These are phyloP conservation scores for Talaromyces sp. DNA, from an alignment of 2,329 filamentous ascomycete species.

Conservation along the genomic window DNA sequence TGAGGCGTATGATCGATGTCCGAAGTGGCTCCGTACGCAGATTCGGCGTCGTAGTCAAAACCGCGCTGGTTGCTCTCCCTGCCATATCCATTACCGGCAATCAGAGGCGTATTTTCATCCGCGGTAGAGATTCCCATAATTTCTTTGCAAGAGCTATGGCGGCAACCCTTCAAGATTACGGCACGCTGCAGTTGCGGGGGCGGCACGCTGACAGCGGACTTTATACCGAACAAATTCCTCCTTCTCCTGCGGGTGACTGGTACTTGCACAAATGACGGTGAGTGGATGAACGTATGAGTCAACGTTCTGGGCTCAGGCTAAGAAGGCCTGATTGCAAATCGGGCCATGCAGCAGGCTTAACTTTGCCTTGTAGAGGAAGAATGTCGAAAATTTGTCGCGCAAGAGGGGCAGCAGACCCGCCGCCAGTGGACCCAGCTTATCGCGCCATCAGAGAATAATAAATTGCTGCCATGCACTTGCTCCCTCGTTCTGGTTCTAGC, in stretches of 20 bases:
- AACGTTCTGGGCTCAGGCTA: background rate
- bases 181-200: background rate
- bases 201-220: background rate
- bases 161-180: background rate
- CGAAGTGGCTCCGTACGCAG: background rate
- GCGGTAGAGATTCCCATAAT: slow-evolving; percentile 6
- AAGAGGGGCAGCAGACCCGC: background rate
- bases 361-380: background rate
- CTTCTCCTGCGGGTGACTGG: background rate
- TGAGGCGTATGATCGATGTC: slow-evolving; percentile 2
- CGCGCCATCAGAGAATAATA: background rate
- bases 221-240: background rate
- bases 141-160: slow-evolving; percentile 22
- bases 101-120: slow-evolving; percentile 16
- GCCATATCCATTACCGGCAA: background rate
- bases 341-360: background rate
- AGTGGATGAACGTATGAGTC: background rate
- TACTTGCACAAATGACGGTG: background rate
- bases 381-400: background rate
- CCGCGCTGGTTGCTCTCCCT: background rate
- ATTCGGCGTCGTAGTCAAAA: background rate
- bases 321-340: background rate
- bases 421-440: background rate
- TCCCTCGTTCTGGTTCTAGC: background rate
- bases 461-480: background rate